These are phyloP conservation scores for Tetraselmis striata DNA, from an alignment of 139 green algal genomes.

Conservation along the genomic window DNA sequence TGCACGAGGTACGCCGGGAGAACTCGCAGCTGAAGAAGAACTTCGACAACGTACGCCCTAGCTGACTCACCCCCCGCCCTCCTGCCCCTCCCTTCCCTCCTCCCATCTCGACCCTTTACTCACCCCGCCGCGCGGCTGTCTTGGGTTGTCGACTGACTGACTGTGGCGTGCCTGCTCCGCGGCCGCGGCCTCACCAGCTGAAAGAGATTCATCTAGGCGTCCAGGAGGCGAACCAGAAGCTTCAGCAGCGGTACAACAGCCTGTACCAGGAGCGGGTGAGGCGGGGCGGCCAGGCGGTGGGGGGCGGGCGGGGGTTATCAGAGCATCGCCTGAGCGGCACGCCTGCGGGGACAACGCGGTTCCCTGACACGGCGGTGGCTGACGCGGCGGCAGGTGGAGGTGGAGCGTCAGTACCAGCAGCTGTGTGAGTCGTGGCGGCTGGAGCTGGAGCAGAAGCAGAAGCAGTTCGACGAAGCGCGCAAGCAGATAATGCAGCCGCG, in stretches of 20 bases:
- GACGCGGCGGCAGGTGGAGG: conserved; percentile 16
- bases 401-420: conserved; percentile 47
- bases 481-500: conserved; percentile 36
- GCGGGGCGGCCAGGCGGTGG: no score
- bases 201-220: conserved; percentile 36
- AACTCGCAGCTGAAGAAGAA: conserved; percentile 50
- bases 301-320: no score
- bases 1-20: conserved; percentile 16
- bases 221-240: conserved; percentile 20
- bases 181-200: no score
- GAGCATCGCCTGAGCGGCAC: background rate
- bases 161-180: no score
- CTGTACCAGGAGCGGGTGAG: conserved; percentile 43
- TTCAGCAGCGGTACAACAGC: conserved; percentile 22
- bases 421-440: conserved; percentile 48
- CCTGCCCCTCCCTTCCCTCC: background rate
- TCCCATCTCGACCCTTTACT: background rate
- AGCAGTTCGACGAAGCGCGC: conserved; percentile 20
- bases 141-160: no score
- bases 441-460: conserved; percentile 54
- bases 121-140: no score
- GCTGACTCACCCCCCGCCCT: no score
- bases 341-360: background rate
- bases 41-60: conserved; percentile 55
- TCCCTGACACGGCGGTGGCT: background rate